These are phyloP conservation scores for Arabis alpina DNA, from an alignment of 345 rosid genomes.

Conservation along the genomic window DNA sequence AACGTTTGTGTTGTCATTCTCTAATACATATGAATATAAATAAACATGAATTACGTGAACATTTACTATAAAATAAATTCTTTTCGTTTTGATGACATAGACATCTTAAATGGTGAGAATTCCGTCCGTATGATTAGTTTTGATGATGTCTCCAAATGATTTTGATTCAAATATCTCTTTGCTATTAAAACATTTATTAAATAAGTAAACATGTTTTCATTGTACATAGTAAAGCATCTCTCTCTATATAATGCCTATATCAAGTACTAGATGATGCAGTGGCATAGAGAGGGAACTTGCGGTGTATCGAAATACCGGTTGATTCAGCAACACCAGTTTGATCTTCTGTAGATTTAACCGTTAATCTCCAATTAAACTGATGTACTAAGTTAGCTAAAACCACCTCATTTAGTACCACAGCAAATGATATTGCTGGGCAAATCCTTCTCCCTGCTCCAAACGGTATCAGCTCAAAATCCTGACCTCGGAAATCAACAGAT, in stretches of 20 bases:
- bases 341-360: neutral
- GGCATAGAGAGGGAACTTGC: conserved; percentile 23
- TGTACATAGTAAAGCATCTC: neutral
- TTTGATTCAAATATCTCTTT: no score
- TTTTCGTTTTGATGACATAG: no score
- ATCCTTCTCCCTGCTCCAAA: conserved; percentile 45
- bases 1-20: no score
- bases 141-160: no score
- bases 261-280: conserved; percentile 22
- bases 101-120: no score
- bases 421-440: conserved; percentile 38
- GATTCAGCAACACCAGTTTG: conserved; percentile 17
- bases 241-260: neutral
- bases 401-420: conserved; percentile 28
- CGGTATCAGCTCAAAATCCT: conserved; percentile 38
- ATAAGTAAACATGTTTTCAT: no score
- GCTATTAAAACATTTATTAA: no score
- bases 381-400: conserved; percentile 36
- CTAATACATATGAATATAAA: no score
- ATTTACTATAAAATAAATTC: no score
- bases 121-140: no score
- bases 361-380: conserved; percentile 39
- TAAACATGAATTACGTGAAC: no score
- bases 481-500: conserved; percentile 35
- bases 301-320: neutral